Percentiles rank a stretch among this genome's conserved stretches.
phyloP scores from a whole-genome alignment of 495 filamentous ascomycete genomes.

The Pyrenula aspistea region DNA sequence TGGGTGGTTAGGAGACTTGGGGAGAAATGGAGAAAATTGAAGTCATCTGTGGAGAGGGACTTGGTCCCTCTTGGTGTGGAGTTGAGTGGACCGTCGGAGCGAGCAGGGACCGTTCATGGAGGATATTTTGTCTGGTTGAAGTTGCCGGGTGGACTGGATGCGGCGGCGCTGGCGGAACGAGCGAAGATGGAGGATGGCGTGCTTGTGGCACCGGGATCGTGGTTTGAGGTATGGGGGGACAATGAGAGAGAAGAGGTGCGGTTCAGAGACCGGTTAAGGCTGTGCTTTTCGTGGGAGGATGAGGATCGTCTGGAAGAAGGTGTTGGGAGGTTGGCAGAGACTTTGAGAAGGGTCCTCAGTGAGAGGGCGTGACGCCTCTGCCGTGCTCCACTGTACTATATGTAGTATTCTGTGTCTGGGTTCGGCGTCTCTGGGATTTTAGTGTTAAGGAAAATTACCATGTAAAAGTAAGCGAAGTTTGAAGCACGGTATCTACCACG shows the following conservation, averaged over 20 bases:
- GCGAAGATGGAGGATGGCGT: conserved; percentile 37
- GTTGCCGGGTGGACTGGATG: conserved; percentile 30
- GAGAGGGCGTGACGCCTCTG: not conserved
- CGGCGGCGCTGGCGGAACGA: conserved; percentile 28
- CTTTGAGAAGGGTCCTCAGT: not conserved
- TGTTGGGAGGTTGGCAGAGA: conserved; percentile 32
- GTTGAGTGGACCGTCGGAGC: not conserved
- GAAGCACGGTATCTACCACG: too few relatives aligned
- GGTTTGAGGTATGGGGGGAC: conserved; percentile 46
- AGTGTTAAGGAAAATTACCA: too few relatives aligned
- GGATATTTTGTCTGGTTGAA: conserved; percentile 62
- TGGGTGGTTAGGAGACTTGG: not conserved
- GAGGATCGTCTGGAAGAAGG: conserved; percentile 44
- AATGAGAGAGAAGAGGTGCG: conserved; percentile 13
- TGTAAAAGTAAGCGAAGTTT: too few relatives aligned
- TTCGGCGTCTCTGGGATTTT: too few relatives aligned
- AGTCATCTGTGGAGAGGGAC: not conserved
- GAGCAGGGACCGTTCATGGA: conserved; percentile 32
- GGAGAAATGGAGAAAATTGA: not conserved
- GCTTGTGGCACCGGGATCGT: conserved; percentile 38
- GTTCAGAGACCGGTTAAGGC: conserved; percentile 33
- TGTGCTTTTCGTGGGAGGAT: conserved; percentile 59
- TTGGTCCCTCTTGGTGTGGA: not conserved
- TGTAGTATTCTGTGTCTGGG: too few relatives aligned
- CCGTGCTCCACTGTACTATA: too few relatives aligned